phyloP scores from a whole-genome alignment of 345 rosid species.

The Atalantia buxifolia region DNA sequence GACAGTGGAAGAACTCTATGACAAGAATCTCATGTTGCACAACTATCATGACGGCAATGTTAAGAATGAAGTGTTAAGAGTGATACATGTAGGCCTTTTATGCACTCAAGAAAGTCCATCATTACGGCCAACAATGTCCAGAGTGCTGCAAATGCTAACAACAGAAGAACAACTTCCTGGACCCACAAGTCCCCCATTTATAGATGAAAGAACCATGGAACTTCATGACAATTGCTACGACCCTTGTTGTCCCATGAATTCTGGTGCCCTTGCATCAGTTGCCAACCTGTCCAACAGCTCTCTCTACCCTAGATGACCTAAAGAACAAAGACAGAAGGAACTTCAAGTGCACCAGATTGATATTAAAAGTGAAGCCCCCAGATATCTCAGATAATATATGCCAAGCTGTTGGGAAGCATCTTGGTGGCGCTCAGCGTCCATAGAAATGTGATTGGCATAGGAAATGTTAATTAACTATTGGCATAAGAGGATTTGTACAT shows the following conservation, averaged over 20 bases:
- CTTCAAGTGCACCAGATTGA: background rate
- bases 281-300: constrained; percentile 64
- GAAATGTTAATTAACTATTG: too few relatives aligned
- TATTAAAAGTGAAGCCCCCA: background rate
- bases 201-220: constrained; percentile 83
- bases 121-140: constrained; percentile 77
- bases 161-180: constrained; percentile 60
- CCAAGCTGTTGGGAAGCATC: background rate
- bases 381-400: constrained; percentile 2
- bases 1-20: constrained; percentile 60
- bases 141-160: constrained; percentile 64
- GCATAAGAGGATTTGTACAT: background rate
- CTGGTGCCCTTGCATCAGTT: constrained; percentile 46
- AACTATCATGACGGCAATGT: constrained; percentile 35
- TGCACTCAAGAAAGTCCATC: constrained; percentile 78
- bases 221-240: constrained; percentile 45
- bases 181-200: constrained; percentile 82
- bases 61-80: constrained; percentile 58
- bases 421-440: background rate
- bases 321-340: background rate
- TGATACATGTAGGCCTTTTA: constrained; percentile 68
- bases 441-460: background rate
- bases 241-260: constrained; percentile 30
- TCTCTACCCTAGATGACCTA: constrained; percentile 64
- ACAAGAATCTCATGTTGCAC: constrained; percentile 57